Base-by-base conservation (phyloP, 164 flowering plant species). In the Annona squamosa region DNA sequence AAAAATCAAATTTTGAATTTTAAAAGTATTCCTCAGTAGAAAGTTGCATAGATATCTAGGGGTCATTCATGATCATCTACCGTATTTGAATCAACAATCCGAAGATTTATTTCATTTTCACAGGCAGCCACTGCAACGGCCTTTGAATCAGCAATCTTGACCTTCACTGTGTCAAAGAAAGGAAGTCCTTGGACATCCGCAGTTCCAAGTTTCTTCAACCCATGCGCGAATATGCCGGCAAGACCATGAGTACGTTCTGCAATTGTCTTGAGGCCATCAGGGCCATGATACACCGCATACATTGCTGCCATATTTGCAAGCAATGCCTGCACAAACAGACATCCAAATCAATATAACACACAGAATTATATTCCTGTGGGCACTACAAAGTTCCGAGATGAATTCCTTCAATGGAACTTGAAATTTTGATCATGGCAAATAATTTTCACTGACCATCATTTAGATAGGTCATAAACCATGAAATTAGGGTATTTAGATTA, bases 291-390 rank as follows among this genome's bases (percentile, higher is more conserved):
- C 62, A 95, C 93, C 44, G 97, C 96, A 81, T 86, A 95, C 99
- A 95, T 95, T 65, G 98, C 98, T 82, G 99, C 91, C 99, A 95
- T 93, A 80, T 95, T 95, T 77, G 99, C 99, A 75, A 95, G 96
- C 79, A 95, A 79, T 6, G 98, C 99, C 99, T 95, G 72, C 57
- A 82, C 4, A 80, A 73, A 65, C 63, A 77, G 18, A 48, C 46
- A 7, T 5, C 7, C 18, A 52, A 46, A 46, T 46, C 56, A 65
- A 37, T 5, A 52, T 0, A 52, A 65, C 13, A 5, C 2, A 12
- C 65, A 66, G 17, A 41, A 43, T 41, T 1, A 3, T 9, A 66
- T 2, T n/a, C 18, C 3, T 17, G 13, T 66, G 46, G 13, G 13
- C 17, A 41, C 17, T 4, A 41, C 65, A 63, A 63, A 63, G n/a